These are phyloP conservation scores for Ascochyta rabiei DNA, from an alignment of 2,329 filamentous ascomycete species.

Conservation along the genomic window DNA sequence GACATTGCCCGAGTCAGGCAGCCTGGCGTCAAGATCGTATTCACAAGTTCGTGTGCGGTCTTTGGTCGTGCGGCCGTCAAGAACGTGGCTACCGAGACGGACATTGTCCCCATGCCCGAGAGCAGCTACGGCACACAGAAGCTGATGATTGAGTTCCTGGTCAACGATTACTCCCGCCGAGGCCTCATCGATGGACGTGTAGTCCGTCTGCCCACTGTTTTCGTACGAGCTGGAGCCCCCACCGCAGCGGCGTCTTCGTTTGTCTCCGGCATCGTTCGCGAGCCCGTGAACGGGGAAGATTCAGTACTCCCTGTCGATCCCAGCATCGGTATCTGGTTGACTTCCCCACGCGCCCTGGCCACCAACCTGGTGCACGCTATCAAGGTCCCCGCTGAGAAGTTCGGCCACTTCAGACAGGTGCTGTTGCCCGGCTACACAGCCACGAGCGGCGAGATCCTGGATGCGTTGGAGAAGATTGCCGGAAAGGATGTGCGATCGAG, in stretches of 20 bases:
- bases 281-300: conserved; percentile 63
- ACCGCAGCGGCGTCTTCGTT: conserved; percentile 68
- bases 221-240: conserved; percentile 65
- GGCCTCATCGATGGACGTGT: conserved; percentile 64
- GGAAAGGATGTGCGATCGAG: conserved; percentile 59
- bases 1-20: conserved; percentile 58
- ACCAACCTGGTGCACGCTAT: conserved; percentile 61
- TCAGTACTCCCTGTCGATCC: conserved; percentile 58
- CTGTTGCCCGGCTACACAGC: conserved; percentile 61
- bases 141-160: conserved; percentile 64
- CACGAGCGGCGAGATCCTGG: conserved; percentile 62
- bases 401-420: conserved; percentile 59
- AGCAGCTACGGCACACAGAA: conserved; percentile 69
- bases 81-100: conserved; percentile 43
- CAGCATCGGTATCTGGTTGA: conserved; percentile 63
- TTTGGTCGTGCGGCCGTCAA: conserved; percentile 64
- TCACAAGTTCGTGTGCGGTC: conserved; percentile 67
- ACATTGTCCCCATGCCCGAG: conserved; percentile 64
- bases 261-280: conserved; percentile 67
- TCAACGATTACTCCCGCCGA: conserved; percentile 68
- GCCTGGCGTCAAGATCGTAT: conserved; percentile 64
- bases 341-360: conserved; percentile 60
- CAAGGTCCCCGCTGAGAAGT: conserved; percentile 56
- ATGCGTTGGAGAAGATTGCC: conserved; percentile 61
- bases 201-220: conserved; percentile 66